Evolutionary conservation across 306 rosid species (phyloP).

Genomic region (Lupinus albus): DNA sequence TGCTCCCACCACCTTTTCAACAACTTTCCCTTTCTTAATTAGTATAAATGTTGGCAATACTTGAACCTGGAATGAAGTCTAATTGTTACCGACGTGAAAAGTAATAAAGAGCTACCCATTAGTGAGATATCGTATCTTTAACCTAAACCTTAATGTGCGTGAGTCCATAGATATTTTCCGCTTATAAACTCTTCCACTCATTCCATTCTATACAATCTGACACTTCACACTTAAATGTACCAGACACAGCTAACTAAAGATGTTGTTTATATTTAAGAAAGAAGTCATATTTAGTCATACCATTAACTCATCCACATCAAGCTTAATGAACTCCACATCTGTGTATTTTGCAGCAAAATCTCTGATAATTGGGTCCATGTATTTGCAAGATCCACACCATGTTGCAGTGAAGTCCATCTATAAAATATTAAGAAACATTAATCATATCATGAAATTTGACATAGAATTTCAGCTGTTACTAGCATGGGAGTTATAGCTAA

Average conservation of each 20-base stretch:
- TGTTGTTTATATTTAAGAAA: neutral
- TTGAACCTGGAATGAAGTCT: slow-evolving; percentile 56
- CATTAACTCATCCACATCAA: slow-evolving; percentile 70
- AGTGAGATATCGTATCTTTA: too few relatives aligned
- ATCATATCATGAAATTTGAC: neutral
- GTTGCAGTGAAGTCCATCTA: slow-evolving; percentile 74
- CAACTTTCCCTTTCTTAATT: slow-evolving; percentile 56
- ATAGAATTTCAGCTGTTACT: neutral
- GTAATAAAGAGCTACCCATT: too few relatives aligned
- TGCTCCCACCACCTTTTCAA: slow-evolving; percentile 61
- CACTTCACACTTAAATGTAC: too few relatives aligned
- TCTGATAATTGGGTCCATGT: slow-evolving; percentile 54
- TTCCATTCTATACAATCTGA: too few relatives aligned
- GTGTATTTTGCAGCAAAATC: slow-evolving; percentile 52
- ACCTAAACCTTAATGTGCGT: too few relatives aligned
- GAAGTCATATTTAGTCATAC: slow-evolving; percentile 45
- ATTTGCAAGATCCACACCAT: slow-evolving; percentile 77
- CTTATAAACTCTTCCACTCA: too few relatives aligned
- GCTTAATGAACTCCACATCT: slow-evolving; percentile 63
- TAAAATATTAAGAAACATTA: slow-evolving; percentile 13
- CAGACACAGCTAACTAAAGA: too few relatives aligned
- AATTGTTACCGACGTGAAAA: too few relatives aligned
- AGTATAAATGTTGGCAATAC: slow-evolving; percentile 71
- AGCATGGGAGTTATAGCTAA: neutral
- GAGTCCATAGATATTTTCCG: too few relatives aligned